Conservation (phyloP, 139 green algal species). For the Tetradesmus obliquus region DNA sequence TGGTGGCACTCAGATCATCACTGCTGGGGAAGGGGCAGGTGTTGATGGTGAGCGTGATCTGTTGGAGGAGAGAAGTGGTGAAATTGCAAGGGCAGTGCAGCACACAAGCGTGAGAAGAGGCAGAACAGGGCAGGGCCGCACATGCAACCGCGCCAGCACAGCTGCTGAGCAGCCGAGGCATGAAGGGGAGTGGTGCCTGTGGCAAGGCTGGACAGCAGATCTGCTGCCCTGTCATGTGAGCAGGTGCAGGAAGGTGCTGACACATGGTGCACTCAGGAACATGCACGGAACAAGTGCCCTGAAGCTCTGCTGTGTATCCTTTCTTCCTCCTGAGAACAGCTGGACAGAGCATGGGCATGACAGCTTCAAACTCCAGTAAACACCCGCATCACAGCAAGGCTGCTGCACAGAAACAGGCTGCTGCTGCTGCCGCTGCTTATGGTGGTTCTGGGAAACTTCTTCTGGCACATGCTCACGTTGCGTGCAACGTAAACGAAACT, state of each 20-base stretch:
- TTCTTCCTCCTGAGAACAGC: neutral
- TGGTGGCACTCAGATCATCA: neutral
- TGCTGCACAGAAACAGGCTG: neutral
- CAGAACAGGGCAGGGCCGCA: neutral
- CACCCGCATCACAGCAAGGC: neutral
- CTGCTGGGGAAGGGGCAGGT: slow-evolving; percentile 18
- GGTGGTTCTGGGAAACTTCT: neutral
- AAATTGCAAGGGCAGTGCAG: neutral
- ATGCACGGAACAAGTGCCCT: neutral
- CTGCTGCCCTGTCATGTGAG: no score
- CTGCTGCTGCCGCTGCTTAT: neutral
- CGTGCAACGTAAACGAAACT: neutral
- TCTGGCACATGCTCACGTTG: slow-evolving; percentile 5
- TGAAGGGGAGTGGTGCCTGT: no score
- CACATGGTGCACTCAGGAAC: neutral
- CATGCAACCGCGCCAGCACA: neutral
- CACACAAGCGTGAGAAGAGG: neutral
- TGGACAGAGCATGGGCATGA: no score
- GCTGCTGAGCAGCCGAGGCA: no score
- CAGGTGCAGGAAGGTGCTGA: neutral
- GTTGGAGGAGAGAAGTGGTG: neutral
- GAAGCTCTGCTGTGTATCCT: neutral
- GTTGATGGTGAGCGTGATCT: slow-evolving; percentile 7
- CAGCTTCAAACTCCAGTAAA: no score
- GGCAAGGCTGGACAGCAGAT: no score